Conservation (phyloP, 192 early-diverging fungal species). For the Funneliformis geosporum region DNA sequence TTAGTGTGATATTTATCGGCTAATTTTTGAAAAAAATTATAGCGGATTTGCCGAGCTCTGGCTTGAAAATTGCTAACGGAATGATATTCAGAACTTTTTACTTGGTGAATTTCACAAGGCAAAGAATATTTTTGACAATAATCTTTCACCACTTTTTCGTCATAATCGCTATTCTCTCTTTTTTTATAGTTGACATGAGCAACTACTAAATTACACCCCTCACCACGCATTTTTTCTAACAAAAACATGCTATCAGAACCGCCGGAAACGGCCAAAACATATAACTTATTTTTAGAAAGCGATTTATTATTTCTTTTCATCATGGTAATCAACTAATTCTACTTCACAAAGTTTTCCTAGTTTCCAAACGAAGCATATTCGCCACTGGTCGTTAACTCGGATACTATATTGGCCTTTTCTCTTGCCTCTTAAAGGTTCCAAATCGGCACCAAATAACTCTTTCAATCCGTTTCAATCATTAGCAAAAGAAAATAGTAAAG, state of each 20-base stretch:
- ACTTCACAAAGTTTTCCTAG: neutral
- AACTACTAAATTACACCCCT: no score
- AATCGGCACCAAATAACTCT: slow-evolving; percentile 17
- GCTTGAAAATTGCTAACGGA: slow-evolving; percentile 7
- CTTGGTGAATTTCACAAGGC: neutral
- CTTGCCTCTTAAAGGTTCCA: slow-evolving; percentile 8
- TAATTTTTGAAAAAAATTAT: slow-evolving; percentile 8
- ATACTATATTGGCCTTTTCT: neutral
- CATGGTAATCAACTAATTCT: neutral
- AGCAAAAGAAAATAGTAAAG: neutral
- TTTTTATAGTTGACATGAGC: no score
- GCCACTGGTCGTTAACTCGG: neutral
- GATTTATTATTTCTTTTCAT: no score
- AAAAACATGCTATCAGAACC: no score
- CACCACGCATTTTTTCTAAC: no score
- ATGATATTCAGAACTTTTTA: neutral
- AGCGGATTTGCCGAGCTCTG: slow-evolving; percentile 4
- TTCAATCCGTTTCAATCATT: slow-evolving; percentile 15
- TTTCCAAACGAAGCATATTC: neutral
- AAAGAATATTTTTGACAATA: no score
- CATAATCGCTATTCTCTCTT: no score
- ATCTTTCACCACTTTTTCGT: no score
- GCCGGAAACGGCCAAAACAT: no score
- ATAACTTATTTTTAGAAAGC: no score
- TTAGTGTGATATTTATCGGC: slow-evolving; percentile 7